phyloP scores from a whole-genome alignment of 345 rosid genomes.

The Rhodamnia rubescens region DNA sequence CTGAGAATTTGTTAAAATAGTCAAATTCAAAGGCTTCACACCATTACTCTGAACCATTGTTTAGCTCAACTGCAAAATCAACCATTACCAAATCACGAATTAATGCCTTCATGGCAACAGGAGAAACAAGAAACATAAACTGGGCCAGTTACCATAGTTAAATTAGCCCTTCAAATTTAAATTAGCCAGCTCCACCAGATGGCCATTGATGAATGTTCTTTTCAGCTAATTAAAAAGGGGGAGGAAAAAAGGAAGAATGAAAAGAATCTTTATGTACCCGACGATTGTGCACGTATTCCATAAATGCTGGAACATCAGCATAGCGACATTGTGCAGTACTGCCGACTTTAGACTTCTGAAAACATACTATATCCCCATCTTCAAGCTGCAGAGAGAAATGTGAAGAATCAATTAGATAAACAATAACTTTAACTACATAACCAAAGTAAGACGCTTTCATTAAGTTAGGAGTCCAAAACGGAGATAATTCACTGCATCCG shows the following conservation, averaged over 20 bases:
- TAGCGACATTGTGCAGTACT: constrained; percentile 41
- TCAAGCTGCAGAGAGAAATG: constrained; percentile 42
- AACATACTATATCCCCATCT: constrained; percentile 91
- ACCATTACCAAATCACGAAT: not conserved
- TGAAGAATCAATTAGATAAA: not conserved
- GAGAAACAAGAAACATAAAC: not conserved
- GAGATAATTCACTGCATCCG: not conserved
- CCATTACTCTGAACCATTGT: not conserved
- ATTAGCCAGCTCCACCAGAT: not conserved
- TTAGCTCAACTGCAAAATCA: not conserved
- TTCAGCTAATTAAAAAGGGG: not conserved
- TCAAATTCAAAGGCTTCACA: not conserved
- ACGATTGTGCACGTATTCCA: constrained; percentile 87
- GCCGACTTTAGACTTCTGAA: constrained; percentile 55
- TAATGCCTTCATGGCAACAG: not conserved
- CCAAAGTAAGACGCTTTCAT: not conserved
- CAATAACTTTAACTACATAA: not conserved
- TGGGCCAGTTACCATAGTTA: not conserved
- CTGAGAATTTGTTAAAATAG: not conserved
- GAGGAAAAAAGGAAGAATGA: constrained; percentile 2
- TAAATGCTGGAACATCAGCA: constrained; percentile 70
- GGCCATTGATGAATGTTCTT: not conserved
- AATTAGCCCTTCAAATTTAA: not conserved
- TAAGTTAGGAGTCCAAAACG: not conserved
- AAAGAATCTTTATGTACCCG: constrained; percentile 33